Evolutionary conservation across 2,329 filamentous ascomycete species (phyloP), one percentile per base, ranked within the genome.

Genomic region (Ceratocystis albifundus): DNA sequence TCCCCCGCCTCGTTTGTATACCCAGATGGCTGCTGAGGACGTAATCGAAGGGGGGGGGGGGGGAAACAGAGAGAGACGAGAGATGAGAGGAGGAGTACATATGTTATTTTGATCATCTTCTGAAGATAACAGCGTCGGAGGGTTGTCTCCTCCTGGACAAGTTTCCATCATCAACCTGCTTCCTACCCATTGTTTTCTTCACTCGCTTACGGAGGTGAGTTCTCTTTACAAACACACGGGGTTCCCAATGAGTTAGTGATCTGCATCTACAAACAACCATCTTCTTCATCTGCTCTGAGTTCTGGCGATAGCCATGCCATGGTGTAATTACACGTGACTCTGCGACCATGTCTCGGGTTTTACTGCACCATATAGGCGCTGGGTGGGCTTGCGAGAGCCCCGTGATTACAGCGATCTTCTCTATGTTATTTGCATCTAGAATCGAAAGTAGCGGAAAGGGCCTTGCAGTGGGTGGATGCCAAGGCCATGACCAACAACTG

Each of bases 131-230:
- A 15, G 22, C n/a, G 28, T n/a, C 22, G 25, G 12, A 57, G 53
- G 32, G 53, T 32, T 57, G 53, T 57, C 53, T 32, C 53, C 53
- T 57, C 25, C 53, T 57, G 53, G 53, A 7, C 15, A 7, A 7
- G 28, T 57, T 17, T 32, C 36, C 53, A 32, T 32, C 53, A 32
- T n/a, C 25, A 57, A 10, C 32, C 7, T 32, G 53, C 53, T 57
- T 57, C 53, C 25, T 57, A 57, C 53, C 53, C 53, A 57, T 57
- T 57, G 12, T 57, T 57, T 57, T 57, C 53, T 57, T 57, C 53
- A 57, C 53, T 57, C 53, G 53, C 53, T 32, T 57, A 57, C 28
- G 53, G 53, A 57, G 53, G 17, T 22, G 12, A 57, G 15, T 30
- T 17, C 25, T 32, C 28, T 57, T 57, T 57, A 17, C 53, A 32